Base-by-base conservation (phyloP, 306 rosid species). In the Cicer bijugum region DNA sequence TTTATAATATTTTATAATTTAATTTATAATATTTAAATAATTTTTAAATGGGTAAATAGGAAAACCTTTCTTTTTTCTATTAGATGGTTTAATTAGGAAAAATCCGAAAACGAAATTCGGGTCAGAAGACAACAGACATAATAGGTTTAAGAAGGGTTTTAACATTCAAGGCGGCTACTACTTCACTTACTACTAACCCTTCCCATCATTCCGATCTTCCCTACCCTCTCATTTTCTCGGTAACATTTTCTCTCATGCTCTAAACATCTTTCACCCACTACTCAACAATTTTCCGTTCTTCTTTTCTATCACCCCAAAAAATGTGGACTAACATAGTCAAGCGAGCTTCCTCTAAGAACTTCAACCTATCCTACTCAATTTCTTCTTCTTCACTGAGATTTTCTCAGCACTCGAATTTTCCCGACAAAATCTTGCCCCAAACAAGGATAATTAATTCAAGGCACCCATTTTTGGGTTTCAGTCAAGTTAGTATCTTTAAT, bases 61-160 rank as follows among this genome's bases (percentile, higher is more conserved):
- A n/a, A n/a, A n/a, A n/a, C n/a, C n/a, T n/a, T n/a, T n/a, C n/a
- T n/a, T n/a, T n/a, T n/a, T n/a, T n/a, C n/a, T n/a, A n/a, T 23
- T 23, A 23, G 28, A 23, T 23, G 28, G 3, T 23, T 23, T 28
- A 28, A 28, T 3, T 58, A 33, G 9, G 20, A 9, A 33, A 58
- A 33, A 33, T 2, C 65, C 65, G 65, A 59, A 2, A 33, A 33
- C 2, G 8, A 33, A 59, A 2, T 7, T 10, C 65, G 10, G 65
- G 58, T 8, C 47, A 59, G 12, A n/a, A 10, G 17, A 15, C 12
- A 19, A 52, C 10, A 28, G 0, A 0, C 65, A 59, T 6, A 80
- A 43, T 81, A 90, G 96, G 90, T 88, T 90, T 88, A 80, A 11
- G 85, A 71, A 85, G 97, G 95, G 84, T 80, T 89, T 89, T 77